Evolutionary conservation across 2,329 filamentous ascomycete genomes (phyloP).

Genomic region (Monilinia polystroma): DNA sequence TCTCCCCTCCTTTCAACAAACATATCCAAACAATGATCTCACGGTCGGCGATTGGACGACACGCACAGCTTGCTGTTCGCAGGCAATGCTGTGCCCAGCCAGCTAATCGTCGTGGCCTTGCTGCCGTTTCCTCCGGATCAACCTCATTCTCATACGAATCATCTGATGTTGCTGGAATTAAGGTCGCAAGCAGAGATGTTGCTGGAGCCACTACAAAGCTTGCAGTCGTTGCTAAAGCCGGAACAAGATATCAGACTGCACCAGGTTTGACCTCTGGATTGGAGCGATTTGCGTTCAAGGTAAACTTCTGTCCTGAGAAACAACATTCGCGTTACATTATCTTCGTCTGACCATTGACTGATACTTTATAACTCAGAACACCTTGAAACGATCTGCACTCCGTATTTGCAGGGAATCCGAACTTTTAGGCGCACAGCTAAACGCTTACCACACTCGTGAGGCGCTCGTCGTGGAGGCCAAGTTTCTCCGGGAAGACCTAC

Average conservation of each 20-base stretch:
- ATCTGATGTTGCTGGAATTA: constrained; percentile 78
- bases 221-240: constrained; percentile 89
- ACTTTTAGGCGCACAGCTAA: constrained; percentile 88
- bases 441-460: constrained; percentile 86
- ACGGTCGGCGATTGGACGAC: constrained; percentile 62
- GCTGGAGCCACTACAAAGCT: constrained; percentile 86
- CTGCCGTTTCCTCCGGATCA: constrained; percentile 62
- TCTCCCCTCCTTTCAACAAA: constrained; percentile 28
- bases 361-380: constrained; percentile 58
- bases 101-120: constrained; percentile 59
- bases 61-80: constrained; percentile 61
- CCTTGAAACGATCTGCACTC: constrained; percentile 80
- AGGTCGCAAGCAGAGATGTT: constrained; percentile 87
- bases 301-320: constrained; percentile 30
- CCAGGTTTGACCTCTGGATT: constrained; percentile 88
- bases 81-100: constrained; percentile 57
- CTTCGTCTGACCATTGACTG: constrained; percentile 21
- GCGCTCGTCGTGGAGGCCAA: constrained; percentile 88
- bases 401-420: constrained; percentile 94
- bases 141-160: constrained; percentile 84
- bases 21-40: constrained; percentile 63
- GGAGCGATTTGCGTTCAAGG: constrained; percentile 97
- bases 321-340: constrained; percentile 6
- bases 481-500: constrained; percentile 93
- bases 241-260: constrained; percentile 85